Base-by-base conservation (phyloP, 805 yeast species). In the Pichia kluyveri region DNA sequence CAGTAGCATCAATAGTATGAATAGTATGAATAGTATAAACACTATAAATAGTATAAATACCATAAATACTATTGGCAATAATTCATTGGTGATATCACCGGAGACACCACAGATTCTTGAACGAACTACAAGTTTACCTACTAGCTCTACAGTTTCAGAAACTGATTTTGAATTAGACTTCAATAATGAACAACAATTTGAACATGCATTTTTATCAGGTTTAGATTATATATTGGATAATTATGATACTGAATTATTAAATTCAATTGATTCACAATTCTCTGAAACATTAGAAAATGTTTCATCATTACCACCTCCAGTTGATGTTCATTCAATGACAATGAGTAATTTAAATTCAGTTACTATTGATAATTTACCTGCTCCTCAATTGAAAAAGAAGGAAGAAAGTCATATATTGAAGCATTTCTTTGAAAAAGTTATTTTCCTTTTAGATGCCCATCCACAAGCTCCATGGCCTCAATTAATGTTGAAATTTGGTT, bases 401-500 rank as follows among this genome's bases (percentile, higher is more conserved):
- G 80, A 77, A 49, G 83, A 78, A 52, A 76, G 75, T 48, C 71
- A 69, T 67, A 73, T 78, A 70, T 55, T 78, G 49, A 72, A 71
- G 51, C 82, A 78, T 58, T 78, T 77, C 54, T 78, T 77, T 59
- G 72, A 75, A 53, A 72, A 75, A 50, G 62, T 78, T 37, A 59
- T 78, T 7, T 80, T 79, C 1, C 55, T 77, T 39, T 59, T 77
- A 34, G 83, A 78, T 61, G 80, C 80, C 0, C 82, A 78, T 56
- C 83, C 82, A 0, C 73, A 74, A 40, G 67, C 80, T 1, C 82
- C 82, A 4, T 76, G 82, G 82, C 83, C 83, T 0, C 77, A 76
- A 49, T 58, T 78, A 48, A 80, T 80, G 40, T 62, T 78, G 51
- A 70, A 72, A 45, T 77, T 77, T 55, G 77, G 82, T 54, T 80